These are phyloP conservation scores for Hypoxylon sp. DNA, from an alignment of 2,329 filamentous ascomycete species.

Conservation along the genomic window DNA sequence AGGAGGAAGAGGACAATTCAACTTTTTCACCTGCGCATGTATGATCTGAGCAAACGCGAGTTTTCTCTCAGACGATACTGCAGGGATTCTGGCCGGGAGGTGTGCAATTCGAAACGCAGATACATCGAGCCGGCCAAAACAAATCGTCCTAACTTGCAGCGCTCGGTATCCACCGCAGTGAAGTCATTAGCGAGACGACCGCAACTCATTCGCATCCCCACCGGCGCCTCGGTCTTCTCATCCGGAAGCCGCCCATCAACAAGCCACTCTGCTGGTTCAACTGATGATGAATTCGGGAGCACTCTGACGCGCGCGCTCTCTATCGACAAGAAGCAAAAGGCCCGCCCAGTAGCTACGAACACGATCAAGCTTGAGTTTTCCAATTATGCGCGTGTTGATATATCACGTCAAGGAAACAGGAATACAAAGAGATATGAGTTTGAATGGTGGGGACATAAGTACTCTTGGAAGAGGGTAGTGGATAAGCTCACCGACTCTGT, in stretches of 20 bases:
- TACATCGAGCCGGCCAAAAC: conserved; percentile 62
- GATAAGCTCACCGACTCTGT: conserved; percentile 74
- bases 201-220: conserved; percentile 49
- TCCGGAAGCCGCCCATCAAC: conserved; percentile 48
- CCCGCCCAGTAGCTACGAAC: conserved; percentile 69
- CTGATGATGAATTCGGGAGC: conserved; percentile 46
- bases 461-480: conserved; percentile 81
- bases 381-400: conserved; percentile 92
- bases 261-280: conserved; percentile 45
- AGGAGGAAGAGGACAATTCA: conserved; percentile 73
- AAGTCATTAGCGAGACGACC: conserved; percentile 54
- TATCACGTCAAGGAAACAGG: conserved; percentile 74
- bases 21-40: conserved; percentile 95
- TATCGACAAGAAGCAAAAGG: conserved; percentile 46
- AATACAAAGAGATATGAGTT: conserved; percentile 84
- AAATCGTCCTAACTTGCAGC: conserved; percentile 53
- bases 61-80: conserved; percentile 93
- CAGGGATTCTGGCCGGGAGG: conserved; percentile 89
- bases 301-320: conserved; percentile 42
- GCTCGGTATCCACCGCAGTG: conserved; percentile 59
- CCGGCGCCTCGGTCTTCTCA: conserved; percentile 45
- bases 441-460: conserved; percentile 89
- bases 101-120: conserved; percentile 83
- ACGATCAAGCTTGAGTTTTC: conserved; percentile 92
- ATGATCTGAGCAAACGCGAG: conserved; percentile 84